These are phyloP conservation scores for Dactylonectria estremocensis DNA, from an alignment of 2,329 filamentous ascomycete genomes.

Conservation along the genomic window DNA sequence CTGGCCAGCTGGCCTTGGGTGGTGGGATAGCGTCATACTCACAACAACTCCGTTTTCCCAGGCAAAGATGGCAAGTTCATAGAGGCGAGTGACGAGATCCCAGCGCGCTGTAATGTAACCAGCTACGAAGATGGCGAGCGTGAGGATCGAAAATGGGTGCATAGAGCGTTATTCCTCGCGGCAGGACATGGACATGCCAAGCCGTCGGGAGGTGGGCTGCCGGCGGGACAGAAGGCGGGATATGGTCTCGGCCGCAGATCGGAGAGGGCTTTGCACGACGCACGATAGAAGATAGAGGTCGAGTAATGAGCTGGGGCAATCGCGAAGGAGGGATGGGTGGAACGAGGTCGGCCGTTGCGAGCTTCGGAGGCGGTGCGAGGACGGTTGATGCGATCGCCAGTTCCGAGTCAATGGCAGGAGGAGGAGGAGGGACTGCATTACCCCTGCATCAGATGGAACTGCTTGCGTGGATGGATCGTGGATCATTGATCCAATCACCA, in stretches of 20 bases:
- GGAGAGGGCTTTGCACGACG: conserved; percentile 12
- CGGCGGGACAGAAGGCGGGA: conserved; percentile 33
- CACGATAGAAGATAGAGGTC: background rate
- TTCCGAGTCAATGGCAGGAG: conserved; percentile 32
- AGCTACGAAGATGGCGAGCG: conserved; percentile 98
- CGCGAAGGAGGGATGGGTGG: background rate
- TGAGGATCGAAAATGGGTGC: conserved; percentile 98
- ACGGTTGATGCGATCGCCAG: conserved; percentile 33
- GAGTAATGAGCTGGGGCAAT: background rate
- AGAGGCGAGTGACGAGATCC: conserved; percentile 96
- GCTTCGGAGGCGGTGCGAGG: conserved; percentile 9
- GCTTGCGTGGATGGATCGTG: conserved; percentile 32
- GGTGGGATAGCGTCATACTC: conserved; percentile 55
- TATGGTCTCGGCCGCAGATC: conserved; percentile 23
- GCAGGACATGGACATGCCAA: conserved; percentile 59
- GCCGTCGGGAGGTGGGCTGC: conserved; percentile 40
- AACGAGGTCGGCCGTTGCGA: background rate
- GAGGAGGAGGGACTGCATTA: conserved; percentile 31
- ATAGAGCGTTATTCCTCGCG: conserved; percentile 73
- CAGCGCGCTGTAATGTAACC: conserved; percentile 99
- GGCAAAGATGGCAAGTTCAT: conserved; percentile 97
- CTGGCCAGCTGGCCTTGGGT: conserved; percentile 2
- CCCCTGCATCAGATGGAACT: conserved; percentile 38
- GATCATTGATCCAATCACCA: conserved; percentile 27
- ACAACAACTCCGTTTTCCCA: conserved; percentile 99